Conservation (phyloP, 1,139 yeast species). For the Zygosaccharomyces sapae region DNA sequence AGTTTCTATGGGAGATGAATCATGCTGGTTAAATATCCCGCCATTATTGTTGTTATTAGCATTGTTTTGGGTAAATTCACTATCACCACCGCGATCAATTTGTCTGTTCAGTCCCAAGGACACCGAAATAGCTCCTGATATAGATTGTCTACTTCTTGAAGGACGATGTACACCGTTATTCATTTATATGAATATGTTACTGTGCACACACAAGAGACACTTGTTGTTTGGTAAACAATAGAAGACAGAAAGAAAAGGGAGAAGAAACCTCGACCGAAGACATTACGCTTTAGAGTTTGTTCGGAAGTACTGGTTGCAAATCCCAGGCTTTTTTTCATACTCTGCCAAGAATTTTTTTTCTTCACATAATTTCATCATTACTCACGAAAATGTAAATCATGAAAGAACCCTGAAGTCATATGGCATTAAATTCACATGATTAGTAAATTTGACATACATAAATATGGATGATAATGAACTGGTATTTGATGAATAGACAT, state of each 20-base stretch:
- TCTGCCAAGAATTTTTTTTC: too few species aligned
- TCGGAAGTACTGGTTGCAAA: too few species aligned
- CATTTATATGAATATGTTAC: neutral
- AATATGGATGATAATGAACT: too few species aligned
- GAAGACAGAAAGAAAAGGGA: neutral
- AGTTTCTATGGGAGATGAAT: slow-evolving; percentile 5
- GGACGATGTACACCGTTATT: slow-evolving; percentile 4
- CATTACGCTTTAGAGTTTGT: too few species aligned
- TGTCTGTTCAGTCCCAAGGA: slow-evolving; percentile 30
- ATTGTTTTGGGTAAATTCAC: slow-evolving; percentile 3
- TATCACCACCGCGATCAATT: slow-evolving; percentile 5
- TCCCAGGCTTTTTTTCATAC: too few species aligned
- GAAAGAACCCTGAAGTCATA: too few species aligned
- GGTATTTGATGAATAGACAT: too few species aligned
- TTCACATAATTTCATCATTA: too few species aligned
- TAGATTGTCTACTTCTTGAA: slow-evolving; percentile 14
- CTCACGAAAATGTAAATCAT: too few species aligned
- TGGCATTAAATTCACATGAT: too few species aligned
- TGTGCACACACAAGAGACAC: neutral
- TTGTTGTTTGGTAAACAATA: neutral
- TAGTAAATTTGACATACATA: too few species aligned
- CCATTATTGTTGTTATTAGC: neutral
- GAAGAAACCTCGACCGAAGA: too few species aligned
- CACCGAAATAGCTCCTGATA: slow-evolving; percentile 31
- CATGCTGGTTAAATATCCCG: neutral